Evolutionary conservation across 1,139 yeast genomes (phyloP), one percentile per base, ranked within the genome.

Genomic region (Yamadazyma spencermartinsiae): DNA sequence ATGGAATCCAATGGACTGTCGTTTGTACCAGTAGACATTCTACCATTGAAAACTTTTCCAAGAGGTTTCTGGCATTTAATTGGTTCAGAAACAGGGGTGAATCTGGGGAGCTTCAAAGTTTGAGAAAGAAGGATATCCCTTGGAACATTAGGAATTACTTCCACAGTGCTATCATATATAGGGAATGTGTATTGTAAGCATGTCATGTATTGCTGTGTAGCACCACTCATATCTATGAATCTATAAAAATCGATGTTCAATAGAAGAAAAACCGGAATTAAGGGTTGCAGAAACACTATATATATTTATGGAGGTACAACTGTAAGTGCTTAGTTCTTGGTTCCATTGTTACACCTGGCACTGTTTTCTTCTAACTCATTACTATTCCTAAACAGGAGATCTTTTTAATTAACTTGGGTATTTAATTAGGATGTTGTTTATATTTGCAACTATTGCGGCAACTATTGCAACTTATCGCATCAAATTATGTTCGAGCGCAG

Each of bases 1-100:
- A 69, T 42, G 7, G 55, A 62, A 11, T 51, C 54, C 23, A 69
- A 55, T 1, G 74, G 73, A 34, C 62, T 64, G 1, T 43, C 49
- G 9, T 47, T 37, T 4, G 38, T 38, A 4, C 13, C 6, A 6
- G 35, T 19, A 4, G 31, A 31, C 5, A 21, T 35, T 5, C n/a
- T 27, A 9, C 21, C 31, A 21, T 34, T 27, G n/a, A 42, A 34
- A 12, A 33, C 14, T 33, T 32, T 40, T 12, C 35, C 37, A 8
- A 46, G 33, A 24, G 49, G 43, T 10, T 28, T 15, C n/a, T 16
- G 15, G 4, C 26, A 16, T 30, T 34, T 39, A 4, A 33, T 14
- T 6, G 43, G 41, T 13, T 29, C 36, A 8, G 39, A 26, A 10
- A 32, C n/a, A 4, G 23, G 36, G 1, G 25, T 13, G 13, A 36